Percentiles rank a stretch among this genome's conserved stretches.
Conservation (phyloP, 495 filamentous ascomycete genomes). For the Trichoderma gamsii region DNA sequence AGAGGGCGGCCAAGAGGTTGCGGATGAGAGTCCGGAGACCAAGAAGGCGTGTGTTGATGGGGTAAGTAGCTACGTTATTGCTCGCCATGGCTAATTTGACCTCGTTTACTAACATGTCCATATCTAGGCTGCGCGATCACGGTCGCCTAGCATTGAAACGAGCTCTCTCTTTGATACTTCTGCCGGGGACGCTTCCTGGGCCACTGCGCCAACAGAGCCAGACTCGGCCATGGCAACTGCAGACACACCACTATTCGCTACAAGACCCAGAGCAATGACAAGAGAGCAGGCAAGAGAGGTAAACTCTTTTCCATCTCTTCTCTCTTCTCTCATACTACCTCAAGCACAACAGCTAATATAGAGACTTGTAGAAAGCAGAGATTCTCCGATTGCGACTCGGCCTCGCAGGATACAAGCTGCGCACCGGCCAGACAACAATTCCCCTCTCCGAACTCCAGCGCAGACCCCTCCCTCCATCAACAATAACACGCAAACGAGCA, state of each 20-base stretch:
- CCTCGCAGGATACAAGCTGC: conserved; percentile 49
- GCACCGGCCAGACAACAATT: conserved; percentile 45
- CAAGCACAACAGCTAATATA: not conserved
- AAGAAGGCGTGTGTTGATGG: conserved; percentile 18
- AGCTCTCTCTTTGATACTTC: conserved; percentile 35
- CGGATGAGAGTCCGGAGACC: conserved; percentile 15
- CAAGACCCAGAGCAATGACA: conserved; percentile 25
- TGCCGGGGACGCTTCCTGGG: conserved; percentile 31
- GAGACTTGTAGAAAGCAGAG: conserved; percentile 37
- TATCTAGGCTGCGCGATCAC: not conserved
- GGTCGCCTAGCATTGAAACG: not conserved
- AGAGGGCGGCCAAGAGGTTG: conserved; percentile 4
- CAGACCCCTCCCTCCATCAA: conserved; percentile 21
- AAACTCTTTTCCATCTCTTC: conserved; percentile 15
- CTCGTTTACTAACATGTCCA: not conserved
- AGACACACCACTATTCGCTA: not conserved
- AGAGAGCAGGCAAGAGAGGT: conserved; percentile 40
- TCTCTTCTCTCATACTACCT: not conserved
- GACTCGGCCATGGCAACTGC: not conserved
- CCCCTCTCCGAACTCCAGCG: conserved; percentile 39
- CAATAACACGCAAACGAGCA: not conserved
- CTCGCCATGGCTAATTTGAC: not conserved
- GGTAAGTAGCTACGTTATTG: not conserved
- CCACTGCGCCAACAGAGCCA: conserved; percentile 35
- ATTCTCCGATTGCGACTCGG: conserved; percentile 44